Percentiles rank a stretch among this genome's conserved stretches.
Evolutionary conservation across 345 rosid species (phyloP).

Genomic region (Acer negundo): DNA sequence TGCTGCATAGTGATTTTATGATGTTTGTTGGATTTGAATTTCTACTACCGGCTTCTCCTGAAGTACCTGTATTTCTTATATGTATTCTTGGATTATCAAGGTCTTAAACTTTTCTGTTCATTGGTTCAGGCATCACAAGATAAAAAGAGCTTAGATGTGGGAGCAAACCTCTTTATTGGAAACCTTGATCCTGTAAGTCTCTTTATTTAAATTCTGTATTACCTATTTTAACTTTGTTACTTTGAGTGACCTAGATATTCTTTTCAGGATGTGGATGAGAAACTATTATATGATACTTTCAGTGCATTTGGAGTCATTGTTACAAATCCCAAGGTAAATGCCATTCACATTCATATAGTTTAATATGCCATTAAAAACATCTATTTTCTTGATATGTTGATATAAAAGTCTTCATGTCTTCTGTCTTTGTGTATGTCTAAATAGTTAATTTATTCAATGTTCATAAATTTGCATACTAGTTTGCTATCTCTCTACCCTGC

Average conservation of each 20-base stretch:
- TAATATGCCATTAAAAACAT: background rate
- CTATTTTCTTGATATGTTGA: background rate
- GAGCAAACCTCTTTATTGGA: conserved; percentile 97
- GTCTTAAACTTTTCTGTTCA: conserved; percentile 2
- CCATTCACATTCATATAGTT: background rate
- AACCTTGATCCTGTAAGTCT: conserved; percentile 92
- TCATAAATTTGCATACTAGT: background rate
- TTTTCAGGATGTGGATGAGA: conserved; percentile 96
- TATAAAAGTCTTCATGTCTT: background rate
- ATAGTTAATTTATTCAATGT: background rate
- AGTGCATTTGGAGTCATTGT: conserved; percentile 98
- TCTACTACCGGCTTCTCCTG: background rate
- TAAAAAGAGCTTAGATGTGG: conserved; percentile 96
- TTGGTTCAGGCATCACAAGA: conserved; percentile 92
- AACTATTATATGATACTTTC: conserved; percentile 93
- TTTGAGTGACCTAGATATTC: conserved; percentile 15
- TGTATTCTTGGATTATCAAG: background rate
- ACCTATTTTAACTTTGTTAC: conserved; percentile 13
- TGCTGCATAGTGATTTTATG: background rate
- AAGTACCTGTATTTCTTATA: conserved; percentile 3
- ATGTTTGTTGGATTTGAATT: background rate
- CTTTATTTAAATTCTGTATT: conserved; percentile 5
- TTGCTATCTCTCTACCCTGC: background rate
- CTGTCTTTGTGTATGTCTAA: background rate
- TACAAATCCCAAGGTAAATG: conserved; percentile 89